Percentiles rank a stretch among this genome's conserved stretches.
phyloP scores from a whole-genome alignment of 805 yeast species.

The Candida lessepsii region DNA sequence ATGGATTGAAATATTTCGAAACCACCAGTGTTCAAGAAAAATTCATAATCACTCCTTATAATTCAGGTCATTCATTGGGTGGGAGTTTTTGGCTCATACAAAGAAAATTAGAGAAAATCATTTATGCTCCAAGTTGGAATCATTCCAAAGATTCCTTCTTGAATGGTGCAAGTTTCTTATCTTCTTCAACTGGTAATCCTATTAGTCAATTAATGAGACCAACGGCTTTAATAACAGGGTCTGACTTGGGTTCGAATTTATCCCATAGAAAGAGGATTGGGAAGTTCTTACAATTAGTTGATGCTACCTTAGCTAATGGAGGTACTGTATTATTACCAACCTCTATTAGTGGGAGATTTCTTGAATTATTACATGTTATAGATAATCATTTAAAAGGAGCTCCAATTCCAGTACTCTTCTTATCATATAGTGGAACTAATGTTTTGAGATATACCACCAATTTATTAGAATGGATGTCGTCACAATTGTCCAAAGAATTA shows the following conservation, averaged over 20 bases:
- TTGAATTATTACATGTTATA: slow-evolving; percentile 74
- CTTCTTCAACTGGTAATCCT: slow-evolving; percentile 51
- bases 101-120: slow-evolving; percentile 72
- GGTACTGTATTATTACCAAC: slow-evolving; percentile 86
- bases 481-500: slow-evolving; percentile 83
- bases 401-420: slow-evolving; percentile 68
- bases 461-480: slow-evolving; percentile 95
- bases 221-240: slow-evolving; percentile 74
- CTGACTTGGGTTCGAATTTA: slow-evolving; percentile 62
- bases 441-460: slow-evolving; percentile 78
- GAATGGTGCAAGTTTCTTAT: slow-evolving; percentile 41
- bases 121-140: slow-evolving; percentile 93
- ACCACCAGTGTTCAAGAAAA: slow-evolving; percentile 62
- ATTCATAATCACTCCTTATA: slow-evolving; percentile 71
- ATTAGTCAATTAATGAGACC: slow-evolving; percentile 70
- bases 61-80: slow-evolving; percentile 91
- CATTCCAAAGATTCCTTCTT: slow-evolving; percentile 86
- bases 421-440: slow-evolving; percentile 79
- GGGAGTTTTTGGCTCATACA: slow-evolving; percentile 86
- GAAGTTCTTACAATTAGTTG: slow-evolving; percentile 58
- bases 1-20: slow-evolving; percentile 75
- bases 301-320: slow-evolving; percentile 66
- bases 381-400: slow-evolving; percentile 61
- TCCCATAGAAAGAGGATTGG: slow-evolving; percentile 65
- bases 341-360: slow-evolving; percentile 72